phyloP scores from a whole-genome alignment of 1,284 basidiomycete species.

The Sphagnurus paluster region DNA sequence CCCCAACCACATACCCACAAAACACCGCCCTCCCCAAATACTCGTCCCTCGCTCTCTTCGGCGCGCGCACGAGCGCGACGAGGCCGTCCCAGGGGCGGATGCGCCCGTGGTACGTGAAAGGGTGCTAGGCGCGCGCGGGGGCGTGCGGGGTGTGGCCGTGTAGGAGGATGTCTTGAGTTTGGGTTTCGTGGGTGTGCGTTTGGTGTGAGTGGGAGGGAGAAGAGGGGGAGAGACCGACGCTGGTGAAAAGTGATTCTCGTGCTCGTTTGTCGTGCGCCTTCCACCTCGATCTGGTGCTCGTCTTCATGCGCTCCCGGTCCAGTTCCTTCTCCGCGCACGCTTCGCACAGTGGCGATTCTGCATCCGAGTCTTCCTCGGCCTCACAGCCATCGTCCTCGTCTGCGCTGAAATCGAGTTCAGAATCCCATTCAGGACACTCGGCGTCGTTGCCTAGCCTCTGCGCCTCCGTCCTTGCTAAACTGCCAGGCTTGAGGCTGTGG shows the following conservation, averaged over 20 bases:
- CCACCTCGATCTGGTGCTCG: not conserved
- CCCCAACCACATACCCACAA: slow-evolving; percentile 67
- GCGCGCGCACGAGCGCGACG: slow-evolving; percentile 4
- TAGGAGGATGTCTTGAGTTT: slow-evolving; percentile 8
- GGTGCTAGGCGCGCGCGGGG: slow-evolving; percentile 8
- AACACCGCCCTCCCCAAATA: slow-evolving; percentile 52
- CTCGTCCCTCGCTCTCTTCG: slow-evolving; percentile 26
- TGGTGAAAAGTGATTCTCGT: not conserved
- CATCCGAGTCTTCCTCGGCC: not conserved
- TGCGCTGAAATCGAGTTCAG: too few species aligned
- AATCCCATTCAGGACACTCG: too few species aligned
- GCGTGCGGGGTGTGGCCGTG: slow-evolving; percentile 3
- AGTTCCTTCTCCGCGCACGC: not conserved
- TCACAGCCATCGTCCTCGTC: too few species aligned
- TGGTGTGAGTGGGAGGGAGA: not conserved
- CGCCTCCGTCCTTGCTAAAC: too few species aligned
- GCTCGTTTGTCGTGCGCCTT: not conserved
- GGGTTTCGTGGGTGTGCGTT: too few species aligned
- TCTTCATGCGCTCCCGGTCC: not conserved
- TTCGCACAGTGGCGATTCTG: not conserved
- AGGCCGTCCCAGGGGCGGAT: slow-evolving; percentile 14
- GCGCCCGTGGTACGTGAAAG: slow-evolving; percentile 7
- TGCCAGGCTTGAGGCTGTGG: too few species aligned
- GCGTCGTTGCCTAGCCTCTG: too few species aligned
- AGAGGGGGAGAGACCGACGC: not conserved